Base-by-base conservation (phyloP, 2,329 filamentous ascomycete genomes). In the Sporothrix variecibatus region DNA sequence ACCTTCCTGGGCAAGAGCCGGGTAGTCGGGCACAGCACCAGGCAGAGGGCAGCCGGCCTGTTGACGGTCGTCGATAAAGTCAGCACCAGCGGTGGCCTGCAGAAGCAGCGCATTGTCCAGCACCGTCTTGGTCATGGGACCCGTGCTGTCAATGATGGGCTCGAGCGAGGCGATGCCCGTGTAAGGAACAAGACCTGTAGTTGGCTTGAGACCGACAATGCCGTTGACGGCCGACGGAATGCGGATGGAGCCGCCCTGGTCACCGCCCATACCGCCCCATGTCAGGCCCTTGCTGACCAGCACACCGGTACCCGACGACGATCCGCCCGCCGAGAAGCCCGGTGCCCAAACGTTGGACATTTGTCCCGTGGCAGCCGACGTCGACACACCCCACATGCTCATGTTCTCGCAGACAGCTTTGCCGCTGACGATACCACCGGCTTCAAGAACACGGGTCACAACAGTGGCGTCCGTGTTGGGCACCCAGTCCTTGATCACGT, bases 361-460 rank as follows among this genome's bases (percentile, higher is more conserved):
- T 3, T 90, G 89, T 76, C 94, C 94, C 81, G 92, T 93, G 79
- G 93, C 93, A 2, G 90, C 92, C 0, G 92, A 93, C 77, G 93
- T 81, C 80, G 2, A 78, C 77, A 23, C 79, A 78, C 76, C 83
- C 90, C 76, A 92, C 85, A 5, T 91, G 92, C 70, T 92, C 85
- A 38, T 78, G 73, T 9, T 76, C 80, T 94, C 92, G 80, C 94
- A 91, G 91, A 94, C 94, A 2, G 86, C 91, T 0, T 88, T 94
- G 15, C 92, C 92, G 11, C 94, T 82, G 26, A 94, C 84, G 17
- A 95, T 84, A 0, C 88, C 92, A 1, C 93, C 93, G 0, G 90
- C 89, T 70, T 93, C 89, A 78, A 80, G 78, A 7, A 82, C 76
- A 2, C 80, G 76, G 3, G 70, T 73, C 1, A 79, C 80, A 17